Base-by-base conservation (phyloP, 1,284 basidiomycete species). In the Cystobasidium slooffiae region DNA sequence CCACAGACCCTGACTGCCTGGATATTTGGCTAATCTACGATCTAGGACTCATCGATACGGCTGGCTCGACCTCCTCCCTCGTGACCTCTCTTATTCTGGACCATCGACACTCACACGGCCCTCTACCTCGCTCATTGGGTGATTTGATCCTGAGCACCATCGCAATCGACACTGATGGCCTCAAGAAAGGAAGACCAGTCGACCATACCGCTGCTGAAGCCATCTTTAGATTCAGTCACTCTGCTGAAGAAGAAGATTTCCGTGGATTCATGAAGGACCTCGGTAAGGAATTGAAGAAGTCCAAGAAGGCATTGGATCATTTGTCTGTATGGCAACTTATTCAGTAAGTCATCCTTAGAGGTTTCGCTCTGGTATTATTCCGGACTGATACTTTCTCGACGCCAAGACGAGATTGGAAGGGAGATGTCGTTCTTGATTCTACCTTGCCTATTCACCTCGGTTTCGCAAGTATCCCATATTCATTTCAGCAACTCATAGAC, bases 61-160 rank as follows among this genome's bases (percentile, higher is more conserved):
- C 78, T 0, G 80, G 79, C 0, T 79, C 78, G 39, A 80, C 80
- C 63, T 77, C 79, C 0, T 81, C 80, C 37, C 70, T 81, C 7
- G 79, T 81, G 0, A 79, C 80, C 1, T 67, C 77, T 6, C 70
- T 78, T 65, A 79, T 81, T 76, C 70, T 81, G 16, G 74, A 80
- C 58, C 80, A 81, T 64, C 68, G 78, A 44, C 78, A 80, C 43
- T 58, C 75, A 10, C 74, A 80, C 58, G 79, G 80, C 31, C 80
- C 80, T 46, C 69, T 81, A 68, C 80, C 81, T 12, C 80, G 80
- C 64, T 79, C 81, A 58, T 68, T 81, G 49, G 73, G 80, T 44
- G 81, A 81, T 75, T 74, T 81, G 9, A 76, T 81, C 10, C 76
- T 81, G 4, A 76, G 77, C 65, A 79, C 80, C 4, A 81, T 81